These are phyloP conservation scores for Przewalskia tangutica DNA, from an alignment of 257 asterid species.

Conservation along the genomic window DNA sequence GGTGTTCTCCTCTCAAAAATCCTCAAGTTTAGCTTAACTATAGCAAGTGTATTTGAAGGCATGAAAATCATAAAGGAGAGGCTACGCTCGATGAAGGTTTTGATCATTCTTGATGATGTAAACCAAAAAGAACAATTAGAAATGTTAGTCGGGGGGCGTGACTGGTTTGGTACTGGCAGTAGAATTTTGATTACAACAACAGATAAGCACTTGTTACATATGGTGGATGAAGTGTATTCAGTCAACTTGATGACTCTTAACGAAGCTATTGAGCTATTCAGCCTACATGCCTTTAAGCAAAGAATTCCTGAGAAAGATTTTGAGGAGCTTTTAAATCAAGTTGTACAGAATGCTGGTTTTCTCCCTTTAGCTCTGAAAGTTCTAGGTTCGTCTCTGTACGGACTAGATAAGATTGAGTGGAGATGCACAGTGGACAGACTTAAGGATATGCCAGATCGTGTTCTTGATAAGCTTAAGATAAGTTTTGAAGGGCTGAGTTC, in stretches of 20 bases:
- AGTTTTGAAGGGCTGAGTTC: slow-evolving; percentile 2
- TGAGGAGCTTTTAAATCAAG: not conserved
- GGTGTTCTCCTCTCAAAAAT: not conserved
- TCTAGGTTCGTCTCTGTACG: slow-evolving; percentile 7
- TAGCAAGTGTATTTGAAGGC: slow-evolving; percentile 4
- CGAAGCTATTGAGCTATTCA: slow-evolving; percentile 11
- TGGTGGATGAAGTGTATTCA: not conserved
- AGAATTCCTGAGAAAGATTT: not conserved
- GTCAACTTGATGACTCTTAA: not conserved
- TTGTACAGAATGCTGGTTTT: not conserved
- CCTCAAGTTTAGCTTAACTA: not conserved
- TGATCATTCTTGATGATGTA: slow-evolving; percentile 13
- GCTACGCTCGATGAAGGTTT: not conserved
- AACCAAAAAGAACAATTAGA: slow-evolving; percentile 1
- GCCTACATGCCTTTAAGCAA: slow-evolving; percentile 9
- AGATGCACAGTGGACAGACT: not conserved
- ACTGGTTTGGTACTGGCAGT: slow-evolving; percentile 15
- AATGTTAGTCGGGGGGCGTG: not conserved
- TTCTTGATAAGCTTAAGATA: slow-evolving; percentile 7
- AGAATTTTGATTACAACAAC: slow-evolving; percentile 12
- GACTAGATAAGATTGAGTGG: not conserved
- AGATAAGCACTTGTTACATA: not conserved
- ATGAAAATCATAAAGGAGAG: not conserved
- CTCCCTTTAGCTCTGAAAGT: slow-evolving; percentile 13
- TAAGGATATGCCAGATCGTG: not conserved